Evolutionary conservation across 2,329 filamentous ascomycete species (phyloP).

Genomic region (Torrubiella hemipterigena): DNA sequence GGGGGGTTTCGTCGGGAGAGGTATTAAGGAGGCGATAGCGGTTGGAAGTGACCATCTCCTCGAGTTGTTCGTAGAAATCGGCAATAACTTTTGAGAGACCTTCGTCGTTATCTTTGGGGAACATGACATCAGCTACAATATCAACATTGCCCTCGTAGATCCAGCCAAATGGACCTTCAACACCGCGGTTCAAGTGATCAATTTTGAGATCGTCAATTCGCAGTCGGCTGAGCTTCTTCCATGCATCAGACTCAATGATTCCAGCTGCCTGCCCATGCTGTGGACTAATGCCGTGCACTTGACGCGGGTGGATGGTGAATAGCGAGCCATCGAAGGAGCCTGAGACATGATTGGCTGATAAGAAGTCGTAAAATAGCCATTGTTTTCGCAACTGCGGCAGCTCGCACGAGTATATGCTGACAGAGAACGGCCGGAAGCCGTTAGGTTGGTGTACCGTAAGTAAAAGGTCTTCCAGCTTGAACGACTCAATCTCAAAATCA

Average conservation of each 20-base stretch:
- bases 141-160: constrained; percentile 96
- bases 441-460: constrained; percentile 85
- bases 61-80: constrained; percentile 94
- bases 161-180: constrained; percentile 92
- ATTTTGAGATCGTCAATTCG: constrained; percentile 90
- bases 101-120: constrained; percentile 77
- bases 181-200: constrained; percentile 87
- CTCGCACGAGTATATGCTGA: constrained; percentile 94
- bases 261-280: constrained; percentile 41
- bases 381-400: constrained; percentile 86
- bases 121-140: constrained; percentile 90
- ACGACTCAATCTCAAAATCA: constrained; percentile 94
- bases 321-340: constrained; percentile 91
- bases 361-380: constrained; percentile 95
- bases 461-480: constrained; percentile 89
- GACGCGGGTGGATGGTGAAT: constrained; percentile 91
- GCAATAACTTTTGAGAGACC: constrained; percentile 88
- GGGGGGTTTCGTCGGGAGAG: constrained; percentile 18
- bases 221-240: constrained; percentile 92
- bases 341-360: constrained; percentile 91
- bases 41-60: constrained; percentile 79
- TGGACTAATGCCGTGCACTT: constrained; percentile 70
- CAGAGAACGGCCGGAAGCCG: constrained; percentile 84
- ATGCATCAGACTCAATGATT: constrained; percentile 56
- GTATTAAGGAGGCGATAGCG: constrained; percentile 48